Conservation (phyloP, 1,139 yeast genomes). For the Candida freyschussii region DNA sequence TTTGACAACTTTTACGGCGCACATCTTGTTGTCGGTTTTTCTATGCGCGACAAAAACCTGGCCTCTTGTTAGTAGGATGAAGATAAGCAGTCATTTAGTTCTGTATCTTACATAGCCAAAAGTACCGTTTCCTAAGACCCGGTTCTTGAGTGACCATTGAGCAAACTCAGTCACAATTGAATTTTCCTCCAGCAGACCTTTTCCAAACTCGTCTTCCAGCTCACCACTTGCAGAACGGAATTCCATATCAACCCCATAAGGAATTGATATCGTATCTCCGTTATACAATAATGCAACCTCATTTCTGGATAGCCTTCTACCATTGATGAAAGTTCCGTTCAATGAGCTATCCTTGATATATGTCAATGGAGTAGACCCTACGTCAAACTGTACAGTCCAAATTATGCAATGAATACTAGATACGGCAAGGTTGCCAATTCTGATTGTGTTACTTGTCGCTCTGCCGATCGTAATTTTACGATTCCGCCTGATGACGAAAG, state of each 20-base stretch:
- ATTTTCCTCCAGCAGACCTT: slow-evolving; percentile 16
- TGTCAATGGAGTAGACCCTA: slow-evolving; percentile 40
- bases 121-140: slow-evolving; percentile 53
- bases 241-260: slow-evolving; percentile 30
- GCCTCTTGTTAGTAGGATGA: no score
- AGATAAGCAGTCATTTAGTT: no score
- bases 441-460: slow-evolving; percentile 26
- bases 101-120: slow-evolving; percentile 48
- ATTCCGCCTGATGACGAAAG: slow-evolving; percentile 18
- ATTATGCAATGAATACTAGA: slow-evolving; percentile 43
- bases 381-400: slow-evolving; percentile 51
- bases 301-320: slow-evolving; percentile 30
- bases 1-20: slow-evolving; percentile 49
- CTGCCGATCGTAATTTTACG: slow-evolving; percentile 33
- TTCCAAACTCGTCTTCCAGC: slow-evolving; percentile 13
- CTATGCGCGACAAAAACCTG: slow-evolving; percentile 31
- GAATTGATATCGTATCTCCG: slow-evolving; percentile 40
- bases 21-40: slow-evolving; percentile 25
- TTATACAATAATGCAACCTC: slow-evolving; percentile 37
- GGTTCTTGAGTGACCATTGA: slow-evolving; percentile 40
- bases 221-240: slow-evolving; percentile 24
- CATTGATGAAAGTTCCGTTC: slow-evolving; percentile 51
- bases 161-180: slow-evolving; percentile 24
- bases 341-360: slow-evolving; percentile 50
- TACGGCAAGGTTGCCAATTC: slow-evolving; percentile 31